Conservation (phyloP, 495 filamentous ascomycete genomes). For the Thermochaetoides thermophila region DNA sequence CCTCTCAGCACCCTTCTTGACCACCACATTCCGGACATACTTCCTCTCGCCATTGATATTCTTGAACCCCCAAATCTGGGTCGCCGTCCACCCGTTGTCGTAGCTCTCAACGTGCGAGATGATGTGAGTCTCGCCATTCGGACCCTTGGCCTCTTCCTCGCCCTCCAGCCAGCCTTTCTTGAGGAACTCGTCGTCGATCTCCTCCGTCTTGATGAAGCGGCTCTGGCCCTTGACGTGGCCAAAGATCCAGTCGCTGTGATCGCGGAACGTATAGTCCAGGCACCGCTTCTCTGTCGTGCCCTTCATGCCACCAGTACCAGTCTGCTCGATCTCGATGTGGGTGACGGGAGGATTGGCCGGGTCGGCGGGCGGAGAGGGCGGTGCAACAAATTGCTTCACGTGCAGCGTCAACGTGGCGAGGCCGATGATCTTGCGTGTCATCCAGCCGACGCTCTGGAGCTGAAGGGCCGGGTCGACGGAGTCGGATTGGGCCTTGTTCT, state of each 20-base stretch:
- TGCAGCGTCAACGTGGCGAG: slow-evolving; percentile 59
- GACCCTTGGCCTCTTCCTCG: slow-evolving; percentile 32
- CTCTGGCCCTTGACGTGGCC: slow-evolving; percentile 51
- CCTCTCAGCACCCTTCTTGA: slow-evolving; percentile 46
- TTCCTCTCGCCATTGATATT: slow-evolving; percentile 40
- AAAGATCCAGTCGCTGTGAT: slow-evolving; percentile 70
- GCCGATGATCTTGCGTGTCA: slow-evolving; percentile 60
- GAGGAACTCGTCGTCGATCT: slow-evolving; percentile 31
- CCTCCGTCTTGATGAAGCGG: slow-evolving; percentile 30
- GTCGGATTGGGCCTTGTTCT: slow-evolving; percentile 73
- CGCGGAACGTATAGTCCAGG: slow-evolving; percentile 54
- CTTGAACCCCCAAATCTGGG: slow-evolving; percentile 43
- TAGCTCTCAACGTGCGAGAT: slow-evolving; percentile 40
- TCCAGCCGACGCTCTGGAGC: slow-evolving; percentile 75
- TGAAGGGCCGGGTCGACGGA: slow-evolving; percentile 54
- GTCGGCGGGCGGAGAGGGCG: slow-evolving; percentile 26
- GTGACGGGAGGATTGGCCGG: slow-evolving; percentile 25
- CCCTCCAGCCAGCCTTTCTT: slow-evolving; percentile 37
- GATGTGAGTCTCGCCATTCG: slow-evolving; percentile 33
- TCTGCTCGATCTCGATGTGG: slow-evolving; percentile 74
- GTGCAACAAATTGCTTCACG: slow-evolving; percentile 45
- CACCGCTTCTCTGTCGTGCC: slow-evolving; percentile 57
- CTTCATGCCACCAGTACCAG: slow-evolving; percentile 57
- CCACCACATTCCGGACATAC: slow-evolving; percentile 51
- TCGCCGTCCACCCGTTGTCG: slow-evolving; percentile 42